Evolutionary conservation across 768 basidiomycete genomes (phyloP), one percentile per base, ranked within the genome.

Genomic region (Trichaptum fuscoviolaceum): DNA sequence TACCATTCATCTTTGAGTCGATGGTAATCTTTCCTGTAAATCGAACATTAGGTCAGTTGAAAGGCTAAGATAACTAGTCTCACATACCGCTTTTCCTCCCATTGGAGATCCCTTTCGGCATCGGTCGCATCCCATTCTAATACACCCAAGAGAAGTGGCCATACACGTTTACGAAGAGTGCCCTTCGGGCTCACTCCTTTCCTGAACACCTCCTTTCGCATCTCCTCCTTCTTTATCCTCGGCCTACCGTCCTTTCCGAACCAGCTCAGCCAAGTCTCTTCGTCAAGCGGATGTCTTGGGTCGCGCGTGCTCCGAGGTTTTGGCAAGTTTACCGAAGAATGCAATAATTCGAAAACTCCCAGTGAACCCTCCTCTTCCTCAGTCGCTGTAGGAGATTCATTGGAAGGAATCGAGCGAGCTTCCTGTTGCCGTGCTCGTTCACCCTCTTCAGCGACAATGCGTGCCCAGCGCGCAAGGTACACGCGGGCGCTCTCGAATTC

Each of bases 371-470:
- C 82, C 76, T 89, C 92, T 72, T 88, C 87, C 20, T 75, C 82
- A 36, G 81, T 74, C 67, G 81, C 80, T 15, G 80, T 71, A 4
- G 82, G 78, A 2, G 80, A 81, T 3, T 59, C 65, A n/a, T 60
- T 26, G 1, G 60, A 10, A 3, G 87, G 86, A 15, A 92, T 71
- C 0, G 84, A 80, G 73, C 90, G 89, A 0, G 91, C 87, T 75
- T 99, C 97, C 58, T 85, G 84, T 69, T 88, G 79, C 58, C 97
- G 83, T 6, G 95, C 88, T 18, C 93, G 84, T 75, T 99, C 97
- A 20, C 97, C 97, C 75, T 99, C 97, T 76, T 99, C 97, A 1
- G 97, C 97, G 0, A 99, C 97, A 67, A 95, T 91, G 63, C 96
- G 84, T 3, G 97, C 97, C 97, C 97, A 99, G 35, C 93, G 83